Percentiles rank a stretch among this genome's conserved stretches.
Evolutionary conservation across 495 filamentous ascomycete species (phyloP).

Genomic region (Aspergillus kassunensis): DNA sequence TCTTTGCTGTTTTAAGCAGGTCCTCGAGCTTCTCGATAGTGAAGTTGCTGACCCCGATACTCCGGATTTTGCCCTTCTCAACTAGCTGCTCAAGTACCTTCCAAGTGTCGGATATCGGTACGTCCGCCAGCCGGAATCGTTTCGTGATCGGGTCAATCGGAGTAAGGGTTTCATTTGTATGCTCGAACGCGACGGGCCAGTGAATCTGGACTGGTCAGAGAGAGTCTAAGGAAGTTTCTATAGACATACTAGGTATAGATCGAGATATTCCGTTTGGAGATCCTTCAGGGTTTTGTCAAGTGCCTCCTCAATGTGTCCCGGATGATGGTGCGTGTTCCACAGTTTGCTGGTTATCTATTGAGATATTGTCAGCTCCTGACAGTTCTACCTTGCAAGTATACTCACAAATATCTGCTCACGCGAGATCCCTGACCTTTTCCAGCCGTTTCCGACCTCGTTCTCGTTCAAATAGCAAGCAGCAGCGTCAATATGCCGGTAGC

Average conservation of each 20-base stretch:
- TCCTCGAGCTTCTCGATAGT: slow-evolving; percentile 59
- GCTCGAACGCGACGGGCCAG: slow-evolving; percentile 55
- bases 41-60: slow-evolving; percentile 83
- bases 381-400: neutral
- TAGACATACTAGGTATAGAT: slow-evolving; percentile 42
- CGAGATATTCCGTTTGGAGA: slow-evolving; percentile 42
- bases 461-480: slow-evolving; percentile 41
- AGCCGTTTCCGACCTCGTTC: slow-evolving; percentile 40
- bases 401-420: slow-evolving; percentile 42
- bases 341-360: slow-evolving; percentile 38
- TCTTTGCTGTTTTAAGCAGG: slow-evolving; percentile 58
- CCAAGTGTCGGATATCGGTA: slow-evolving; percentile 54
- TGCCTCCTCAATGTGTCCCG: slow-evolving; percentile 35
- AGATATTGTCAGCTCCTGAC: neutral
- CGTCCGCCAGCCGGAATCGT: slow-evolving; percentile 33
- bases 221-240: neutral
- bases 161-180: slow-evolving; percentile 50
- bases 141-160: slow-evolving; percentile 32
- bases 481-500: slow-evolving; percentile 45
- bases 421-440: slow-evolving; percentile 39
- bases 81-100: slow-evolving; percentile 66
- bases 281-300: slow-evolving; percentile 41
- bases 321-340: slow-evolving; percentile 44
- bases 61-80: slow-evolving; percentile 60
- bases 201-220: slow-evolving; percentile 26